These are phyloP conservation scores for Verruconis gallopava DNA, from an alignment of 2,329 filamentous ascomycete genomes.

Conservation along the genomic window DNA sequence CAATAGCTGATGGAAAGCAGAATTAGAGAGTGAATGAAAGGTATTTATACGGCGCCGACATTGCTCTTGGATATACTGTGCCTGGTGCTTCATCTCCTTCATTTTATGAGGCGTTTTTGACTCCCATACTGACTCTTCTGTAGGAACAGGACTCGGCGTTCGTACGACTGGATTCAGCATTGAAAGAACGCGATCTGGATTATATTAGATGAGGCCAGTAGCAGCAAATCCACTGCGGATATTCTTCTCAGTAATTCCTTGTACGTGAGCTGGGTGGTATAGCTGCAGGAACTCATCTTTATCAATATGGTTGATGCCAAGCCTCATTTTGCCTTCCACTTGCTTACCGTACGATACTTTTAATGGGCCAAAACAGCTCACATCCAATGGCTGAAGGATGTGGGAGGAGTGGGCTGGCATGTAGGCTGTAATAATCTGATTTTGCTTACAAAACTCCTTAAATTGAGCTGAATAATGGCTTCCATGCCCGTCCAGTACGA, in stretches of 20 bases:
- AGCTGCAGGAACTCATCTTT: background rate
- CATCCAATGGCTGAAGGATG: conserved; percentile 28
- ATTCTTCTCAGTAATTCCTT: background rate
- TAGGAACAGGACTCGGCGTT: background rate
- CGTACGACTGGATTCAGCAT: no score
- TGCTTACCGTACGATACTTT: conserved; percentile 21
- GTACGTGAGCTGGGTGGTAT: conserved; percentile 2
- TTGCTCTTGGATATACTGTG: background rate
- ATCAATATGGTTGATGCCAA: no score
- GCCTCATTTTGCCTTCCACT: no score
- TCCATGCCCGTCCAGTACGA: conserved; percentile 27
- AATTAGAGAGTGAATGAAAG: background rate
- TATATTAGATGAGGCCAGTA: background rate
- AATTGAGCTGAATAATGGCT: conserved; percentile 25
- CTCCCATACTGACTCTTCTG: background rate
- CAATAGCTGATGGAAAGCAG: background rate
- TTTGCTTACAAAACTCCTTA: conserved; percentile 20
- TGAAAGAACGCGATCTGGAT: no score
- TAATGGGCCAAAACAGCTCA: conserved; percentile 24
- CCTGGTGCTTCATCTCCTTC: background rate
- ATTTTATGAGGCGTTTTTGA: background rate
- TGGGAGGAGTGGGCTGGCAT: no score
- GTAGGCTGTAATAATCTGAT: conserved; percentile 27
- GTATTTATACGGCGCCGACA: background rate
- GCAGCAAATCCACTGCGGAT: no score